A percentile compares a stretch with the other conserved stretches of the same genome.
These are phyloP conservation scores for Entelexis paramagnoliae DNA, from an alignment of 1,139 yeast species.

Conservation along the genomic window DNA sequence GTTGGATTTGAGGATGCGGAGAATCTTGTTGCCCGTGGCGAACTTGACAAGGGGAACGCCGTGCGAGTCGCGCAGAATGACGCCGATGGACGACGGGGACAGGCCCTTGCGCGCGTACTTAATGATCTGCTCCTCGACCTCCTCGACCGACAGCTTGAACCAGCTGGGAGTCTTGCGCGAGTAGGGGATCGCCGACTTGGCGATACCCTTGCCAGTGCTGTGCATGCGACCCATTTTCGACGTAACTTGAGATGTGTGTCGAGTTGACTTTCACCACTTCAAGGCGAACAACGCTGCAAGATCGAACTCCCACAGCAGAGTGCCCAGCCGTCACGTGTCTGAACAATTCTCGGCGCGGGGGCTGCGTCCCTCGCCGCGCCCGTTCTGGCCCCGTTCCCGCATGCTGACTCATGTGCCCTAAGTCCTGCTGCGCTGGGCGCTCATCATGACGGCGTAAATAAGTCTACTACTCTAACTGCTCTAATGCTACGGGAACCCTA, in stretches of 20 bases:
- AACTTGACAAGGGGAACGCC: constrained; percentile 97
- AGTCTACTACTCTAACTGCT: not conserved
- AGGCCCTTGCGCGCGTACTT: constrained; percentile 99
- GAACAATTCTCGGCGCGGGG: not conserved
- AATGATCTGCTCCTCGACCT: constrained; percentile 95
- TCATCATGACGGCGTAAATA: not conserved
- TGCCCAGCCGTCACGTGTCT: constrained; percentile 2
- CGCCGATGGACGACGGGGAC: constrained; percentile 99
- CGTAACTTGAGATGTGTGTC: constrained; percentile 20
- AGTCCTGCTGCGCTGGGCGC: not conserved
- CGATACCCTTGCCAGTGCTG: constrained; percentile 93
- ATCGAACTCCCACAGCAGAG: constrained; percentile 1
- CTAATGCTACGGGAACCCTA: not conserved
- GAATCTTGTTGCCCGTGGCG: constrained; percentile 98
- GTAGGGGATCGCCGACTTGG: constrained; percentile 98
- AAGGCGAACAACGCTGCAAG: constrained; percentile 1
- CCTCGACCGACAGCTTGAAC: constrained; percentile 95
- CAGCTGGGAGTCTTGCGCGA: constrained; percentile 98
- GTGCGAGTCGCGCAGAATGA: constrained; percentile 98
- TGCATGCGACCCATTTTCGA: constrained; percentile 52
- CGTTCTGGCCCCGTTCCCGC: not conserved
- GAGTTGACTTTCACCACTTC: constrained; percentile 14
- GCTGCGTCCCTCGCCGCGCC: not conserved
- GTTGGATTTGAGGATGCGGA: constrained; percentile 97
- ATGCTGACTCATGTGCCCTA: constrained; percentile 4